Base-by-base conservation (phyloP, 768 basidiomycete genomes). In the Pisolithus albus region DNA sequence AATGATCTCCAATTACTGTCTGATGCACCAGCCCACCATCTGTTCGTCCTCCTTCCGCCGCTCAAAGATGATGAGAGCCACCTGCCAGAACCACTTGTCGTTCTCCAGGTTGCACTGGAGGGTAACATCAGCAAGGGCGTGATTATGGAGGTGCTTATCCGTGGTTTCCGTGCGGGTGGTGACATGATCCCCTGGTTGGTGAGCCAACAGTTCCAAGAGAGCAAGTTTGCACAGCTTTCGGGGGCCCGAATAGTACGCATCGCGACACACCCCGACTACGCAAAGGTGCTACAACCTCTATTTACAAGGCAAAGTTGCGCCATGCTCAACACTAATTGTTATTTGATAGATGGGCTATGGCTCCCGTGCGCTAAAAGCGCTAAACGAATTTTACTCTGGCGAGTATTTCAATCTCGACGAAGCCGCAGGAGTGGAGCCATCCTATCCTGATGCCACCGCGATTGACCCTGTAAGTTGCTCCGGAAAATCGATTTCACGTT, bases 101-200 rank as follows among this genome's bases (percentile, higher is more conserved):
- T 98, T 5, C 68, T 99, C 18, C 95, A 98, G 64, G 92, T 99
- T 21, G 94, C 96, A 18, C 70, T 98, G 52, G 96, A 99, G 70
- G 96, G 96, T 7, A 86, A 86, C 56, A 92, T 99, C 54, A 86
- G 86, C 58, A 86, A 83, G 67, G 80, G 83, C 50, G 82, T 79
- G 36, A 91, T 99, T 53, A 70, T 95, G 75, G 92, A 93, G 53
- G 88, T 88, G 24, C 63, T 97, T 13, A 81, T 83, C 30, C 77
- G 92, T 40, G 95, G 95, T 11, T 73, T 86, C 62, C 78, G 91
- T 51, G 86, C 88, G 2, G 87, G 91, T 0, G 96, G 96, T 1
- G 96, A 99, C 71, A 84, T 99, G 82, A 96, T 99, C 53, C 96
- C 96, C 0, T 99, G 96, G 95, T 74, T 96, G 23, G 74, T 99